These are phyloP conservation scores for Boletus sp. DNA, from an alignment of 768 basidiomycete genomes.

Conservation along the genomic window DNA sequence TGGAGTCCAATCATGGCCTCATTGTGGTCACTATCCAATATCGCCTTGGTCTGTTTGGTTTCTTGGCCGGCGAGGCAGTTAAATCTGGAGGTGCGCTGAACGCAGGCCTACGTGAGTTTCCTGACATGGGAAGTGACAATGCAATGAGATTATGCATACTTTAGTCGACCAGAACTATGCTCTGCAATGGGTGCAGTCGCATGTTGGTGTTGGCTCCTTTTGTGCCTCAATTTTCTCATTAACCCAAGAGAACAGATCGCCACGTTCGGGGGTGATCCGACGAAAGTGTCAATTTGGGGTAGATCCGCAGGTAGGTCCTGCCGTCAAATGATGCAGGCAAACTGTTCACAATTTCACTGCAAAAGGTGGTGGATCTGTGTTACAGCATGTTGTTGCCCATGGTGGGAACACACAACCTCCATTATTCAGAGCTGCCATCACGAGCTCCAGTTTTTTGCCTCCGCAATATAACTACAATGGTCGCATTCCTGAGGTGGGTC, in stretches of 20 bases:
- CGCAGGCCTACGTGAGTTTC: conserved; percentile 7
- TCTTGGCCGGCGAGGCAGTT: neutral
- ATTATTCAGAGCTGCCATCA: conserved; percentile 4
- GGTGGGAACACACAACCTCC: conserved; percentile 5
- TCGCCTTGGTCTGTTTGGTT: conserved; percentile 8
- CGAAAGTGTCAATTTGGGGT: conserved; percentile 7
- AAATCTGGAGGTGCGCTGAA: conserved; percentile 1
- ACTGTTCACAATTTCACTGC: neutral
- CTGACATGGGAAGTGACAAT: neutral
- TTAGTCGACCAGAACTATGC: conserved; percentile 6
- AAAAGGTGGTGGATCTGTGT: conserved; percentile 5
- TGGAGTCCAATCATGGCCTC: neutral
- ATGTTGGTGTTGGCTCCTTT: neutral
- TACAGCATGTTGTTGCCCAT: conserved; percentile 7
- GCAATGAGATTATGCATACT: neutral
- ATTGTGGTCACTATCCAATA: conserved; percentile 10
- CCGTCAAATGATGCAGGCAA: neutral
- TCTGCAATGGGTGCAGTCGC: conserved; percentile 4
- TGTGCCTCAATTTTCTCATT: neutral
- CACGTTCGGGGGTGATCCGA: conserved; percentile 1
- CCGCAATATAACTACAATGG: conserved; percentile 7
- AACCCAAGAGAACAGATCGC: neutral
- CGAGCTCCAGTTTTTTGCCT: conserved; percentile 5
- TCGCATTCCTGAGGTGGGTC: neutral
- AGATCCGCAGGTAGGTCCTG: conserved; percentile 1